Conservation (phyloP, 2,329 filamentous ascomycete species). For the Aureobasidium sp. region DNA sequence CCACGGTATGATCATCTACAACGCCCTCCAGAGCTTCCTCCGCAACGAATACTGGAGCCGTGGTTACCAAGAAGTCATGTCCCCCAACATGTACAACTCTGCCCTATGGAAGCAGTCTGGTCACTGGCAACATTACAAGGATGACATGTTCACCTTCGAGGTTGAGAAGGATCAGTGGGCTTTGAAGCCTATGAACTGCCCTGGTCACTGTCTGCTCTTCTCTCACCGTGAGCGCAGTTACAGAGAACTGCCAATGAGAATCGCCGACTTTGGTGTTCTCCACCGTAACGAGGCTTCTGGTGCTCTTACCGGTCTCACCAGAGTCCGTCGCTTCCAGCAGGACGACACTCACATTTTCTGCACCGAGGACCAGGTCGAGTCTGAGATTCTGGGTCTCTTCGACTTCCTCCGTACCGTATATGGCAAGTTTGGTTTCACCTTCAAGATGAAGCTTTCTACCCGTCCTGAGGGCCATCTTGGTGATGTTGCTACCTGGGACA, state of each 20-base stretch:
- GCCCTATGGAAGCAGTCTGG: constrained; percentile 90
- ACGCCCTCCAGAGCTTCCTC: constrained; percentile 73
- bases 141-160: constrained; percentile 88
- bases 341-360: constrained; percentile 98
- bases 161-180: constrained; percentile 78
- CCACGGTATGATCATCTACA: constrained; percentile 89
- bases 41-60: constrained; percentile 85
- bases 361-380: constrained; percentile 65
- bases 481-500: constrained; percentile 77
- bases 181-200: constrained; percentile 98
- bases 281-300: constrained; percentile 95
- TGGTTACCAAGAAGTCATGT: constrained; percentile 89
- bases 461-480: constrained; percentile 84
- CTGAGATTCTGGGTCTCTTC: constrained; percentile 75
- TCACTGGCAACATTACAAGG: constrained; percentile 88
- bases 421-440: constrained; percentile 76
- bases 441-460: constrained; percentile 92
- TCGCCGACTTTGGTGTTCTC: constrained; percentile 91
- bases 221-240: constrained; percentile 77
- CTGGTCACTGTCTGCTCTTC: constrained; percentile 86
- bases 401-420: constrained; percentile 78
- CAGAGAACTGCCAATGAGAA: constrained; percentile 78
- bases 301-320: constrained; percentile 79
- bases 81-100: constrained; percentile 93
- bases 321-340: constrained; percentile 89